Conservation (phyloP, 306 rosid species). For the Pueraria montana region DNA sequence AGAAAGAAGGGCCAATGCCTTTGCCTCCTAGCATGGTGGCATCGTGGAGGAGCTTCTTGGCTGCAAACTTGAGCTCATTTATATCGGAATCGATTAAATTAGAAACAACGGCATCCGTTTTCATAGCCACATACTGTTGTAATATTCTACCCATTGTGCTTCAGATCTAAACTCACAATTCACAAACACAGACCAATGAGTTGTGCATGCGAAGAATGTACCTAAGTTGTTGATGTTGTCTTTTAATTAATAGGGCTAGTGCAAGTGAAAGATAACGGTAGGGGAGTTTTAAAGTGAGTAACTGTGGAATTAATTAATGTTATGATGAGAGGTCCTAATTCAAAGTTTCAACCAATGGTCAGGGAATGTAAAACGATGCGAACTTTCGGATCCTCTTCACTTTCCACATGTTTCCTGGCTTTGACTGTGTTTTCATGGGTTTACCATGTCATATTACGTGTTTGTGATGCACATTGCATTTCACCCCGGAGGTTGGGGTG, state of each 20-base stretch:
- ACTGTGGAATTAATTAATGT: not conserved
- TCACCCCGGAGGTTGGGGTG: not conserved
- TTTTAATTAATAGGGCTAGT: no score
- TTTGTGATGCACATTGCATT: not conserved
- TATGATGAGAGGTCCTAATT: conserved; percentile 5
- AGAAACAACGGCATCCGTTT: conserved; percentile 52
- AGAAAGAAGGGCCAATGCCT: conserved; percentile 59
- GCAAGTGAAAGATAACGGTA: no score
- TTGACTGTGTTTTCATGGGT: not conserved
- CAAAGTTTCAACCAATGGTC: conserved; percentile 42
- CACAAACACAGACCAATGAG: no score
- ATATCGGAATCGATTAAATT: conserved; percentile 60
- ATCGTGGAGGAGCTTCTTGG: conserved; percentile 60
- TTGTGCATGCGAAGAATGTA: not conserved
- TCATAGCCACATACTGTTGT: conserved; percentile 54
- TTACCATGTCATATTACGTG: not conserved
- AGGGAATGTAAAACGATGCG: conserved; percentile 36
- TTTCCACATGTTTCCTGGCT: conserved; percentile 5
- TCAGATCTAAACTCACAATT: not conserved
- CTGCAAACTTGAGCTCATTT: conserved; percentile 57
- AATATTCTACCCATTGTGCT: conserved; percentile 44
- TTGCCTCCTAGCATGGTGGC: conserved; percentile 61
- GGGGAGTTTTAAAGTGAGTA: not conserved
- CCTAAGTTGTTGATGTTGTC: not conserved
- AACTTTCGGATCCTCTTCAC: conserved; percentile 54